These are phyloP conservation scores for Kurtzmaniella quercitrusa DNA, from an alignment of 1,139 yeast genomes.

Conservation along the genomic window DNA sequence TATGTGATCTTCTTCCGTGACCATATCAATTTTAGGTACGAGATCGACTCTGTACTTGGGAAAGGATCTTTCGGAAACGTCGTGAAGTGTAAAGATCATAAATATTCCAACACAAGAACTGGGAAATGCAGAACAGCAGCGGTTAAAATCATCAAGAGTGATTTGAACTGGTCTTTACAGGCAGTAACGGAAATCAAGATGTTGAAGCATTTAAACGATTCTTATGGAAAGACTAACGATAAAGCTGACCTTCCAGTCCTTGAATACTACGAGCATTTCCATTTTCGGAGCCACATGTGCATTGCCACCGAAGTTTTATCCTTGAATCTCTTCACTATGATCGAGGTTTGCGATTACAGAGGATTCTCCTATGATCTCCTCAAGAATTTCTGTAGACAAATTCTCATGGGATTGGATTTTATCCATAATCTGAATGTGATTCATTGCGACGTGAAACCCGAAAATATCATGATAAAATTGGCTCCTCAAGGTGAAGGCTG, in stretches of 20 bases:
- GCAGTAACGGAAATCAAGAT: conserved; percentile 76
- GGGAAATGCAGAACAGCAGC: conserved; percentile 46
- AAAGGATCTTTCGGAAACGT: conserved; percentile 87
- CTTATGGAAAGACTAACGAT: background rate
- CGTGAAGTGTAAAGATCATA: conserved; percentile 65
- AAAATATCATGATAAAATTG: conserved; percentile 52
- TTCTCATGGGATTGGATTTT: conserved; percentile 56
- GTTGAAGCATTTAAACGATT: conserved; percentile 42
- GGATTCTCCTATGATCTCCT: conserved; percentile 59
- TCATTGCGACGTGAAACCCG: conserved; percentile 80
- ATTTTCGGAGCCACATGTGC: conserved; percentile 80
- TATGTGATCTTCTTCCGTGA: conserved; percentile 56
- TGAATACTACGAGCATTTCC: conserved; percentile 64
- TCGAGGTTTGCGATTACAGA: conserved; percentile 55
- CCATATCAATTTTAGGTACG: conserved; percentile 74
- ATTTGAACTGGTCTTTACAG: conserved; percentile 70
- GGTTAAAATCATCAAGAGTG: conserved; percentile 71
- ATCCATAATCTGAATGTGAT: conserved; percentile 56
- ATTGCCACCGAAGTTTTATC: conserved; percentile 73
- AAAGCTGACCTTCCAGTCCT: conserved; percentile 28
- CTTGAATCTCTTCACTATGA: conserved; percentile 60
- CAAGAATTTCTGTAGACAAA: conserved; percentile 47
- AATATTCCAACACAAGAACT: conserved; percentile 27
- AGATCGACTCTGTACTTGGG: conserved; percentile 58
- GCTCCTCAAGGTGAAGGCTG: conserved; percentile 4